phyloP scores from a whole-genome alignment of 2,329 filamentous ascomycete genomes.

The Elsinoe necatrix region DNA sequence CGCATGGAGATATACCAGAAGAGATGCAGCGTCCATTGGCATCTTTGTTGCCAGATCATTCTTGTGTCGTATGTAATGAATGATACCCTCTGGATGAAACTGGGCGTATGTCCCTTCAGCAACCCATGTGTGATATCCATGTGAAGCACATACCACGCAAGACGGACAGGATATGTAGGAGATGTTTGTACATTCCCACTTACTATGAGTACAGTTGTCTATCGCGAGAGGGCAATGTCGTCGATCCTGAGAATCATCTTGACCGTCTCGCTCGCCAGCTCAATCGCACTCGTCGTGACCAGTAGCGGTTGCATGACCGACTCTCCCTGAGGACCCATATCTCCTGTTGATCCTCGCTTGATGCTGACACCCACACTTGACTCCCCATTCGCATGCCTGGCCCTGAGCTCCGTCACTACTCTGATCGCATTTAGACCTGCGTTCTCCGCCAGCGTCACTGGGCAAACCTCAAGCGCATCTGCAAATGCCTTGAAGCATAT shows the following conservation, averaged over 20 bases:
- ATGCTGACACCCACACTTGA: slow-evolving; percentile 96
- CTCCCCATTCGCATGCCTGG: slow-evolving; percentile 90
- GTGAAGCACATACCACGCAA: no score
- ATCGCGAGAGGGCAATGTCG: slow-evolving; percentile 50
- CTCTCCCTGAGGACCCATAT: slow-evolving; percentile 61
- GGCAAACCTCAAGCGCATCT: slow-evolving; percentile 93
- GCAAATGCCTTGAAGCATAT: slow-evolving; percentile 99
- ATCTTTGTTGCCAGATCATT: no score
- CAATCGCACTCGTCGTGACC: slow-evolving; percentile 94
- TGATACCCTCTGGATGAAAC: no score
- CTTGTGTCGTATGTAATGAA: no score
- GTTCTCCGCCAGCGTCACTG: slow-evolving; percentile 93
- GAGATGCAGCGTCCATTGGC: no score
- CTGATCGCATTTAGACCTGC: slow-evolving; percentile 97
- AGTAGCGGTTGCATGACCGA: slow-evolving; percentile 88
- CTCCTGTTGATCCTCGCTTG: slow-evolving; percentile 93
- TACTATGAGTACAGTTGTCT: slow-evolving; percentile 16
- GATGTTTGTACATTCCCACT: not conserved
- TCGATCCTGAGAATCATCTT: slow-evolving; percentile 80
- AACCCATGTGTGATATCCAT: no score
- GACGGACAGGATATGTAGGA: not conserved
- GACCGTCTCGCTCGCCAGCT: slow-evolving; percentile 94
- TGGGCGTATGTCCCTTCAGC: no score
- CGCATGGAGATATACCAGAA: no score
- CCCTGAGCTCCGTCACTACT: slow-evolving; percentile 90